Conservation (phyloP, 2,329 filamentous ascomycete species). For the Chrysoporthe puriensis region DNA sequence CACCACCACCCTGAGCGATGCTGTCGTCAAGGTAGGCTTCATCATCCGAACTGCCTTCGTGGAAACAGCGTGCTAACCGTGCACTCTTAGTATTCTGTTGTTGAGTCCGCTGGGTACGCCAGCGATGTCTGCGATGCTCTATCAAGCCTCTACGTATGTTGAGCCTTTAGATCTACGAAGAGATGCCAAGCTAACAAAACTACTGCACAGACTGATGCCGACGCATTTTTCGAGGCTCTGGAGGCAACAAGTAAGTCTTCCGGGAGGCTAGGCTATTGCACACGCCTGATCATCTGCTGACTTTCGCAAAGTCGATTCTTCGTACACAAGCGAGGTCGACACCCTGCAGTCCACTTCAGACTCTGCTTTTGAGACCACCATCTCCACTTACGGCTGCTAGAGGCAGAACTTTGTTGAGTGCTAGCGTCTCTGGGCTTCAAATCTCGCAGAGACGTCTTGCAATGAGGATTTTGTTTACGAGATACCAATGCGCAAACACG, state of each 20-base stretch:
- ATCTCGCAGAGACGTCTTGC: no score
- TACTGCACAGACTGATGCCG: not conserved
- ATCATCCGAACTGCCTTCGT: not conserved
- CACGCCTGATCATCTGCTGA: not conserved
- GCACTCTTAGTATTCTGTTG: constrained; percentile 11
- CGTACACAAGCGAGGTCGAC: not conserved
- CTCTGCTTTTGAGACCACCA: constrained; percentile 5
- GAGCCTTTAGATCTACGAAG: fast-evolving
- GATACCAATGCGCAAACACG: not conserved
- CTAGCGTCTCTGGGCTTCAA: no score
- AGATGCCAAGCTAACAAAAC: not conserved
- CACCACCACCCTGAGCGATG: constrained; percentile 15
- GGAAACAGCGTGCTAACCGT: not conserved
- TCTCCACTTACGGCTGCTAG: constrained; percentile 16
- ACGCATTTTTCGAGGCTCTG: constrained; percentile 14
- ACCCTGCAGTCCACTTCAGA: constrained; percentile 12
- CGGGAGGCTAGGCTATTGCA: not conserved
- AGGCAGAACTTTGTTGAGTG: no score
- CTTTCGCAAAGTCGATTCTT: constrained; percentile 6
- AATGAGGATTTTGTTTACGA: not conserved
- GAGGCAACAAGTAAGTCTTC: constrained; percentile 6
- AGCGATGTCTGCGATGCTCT: constrained; percentile 18
- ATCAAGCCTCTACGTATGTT: constrained; percentile 16
- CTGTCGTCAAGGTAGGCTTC: constrained; percentile 17
- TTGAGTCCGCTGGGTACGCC: constrained; percentile 16